phyloP scores from a whole-genome alignment of 306 rosid species.

The Cicer bijugum region DNA sequence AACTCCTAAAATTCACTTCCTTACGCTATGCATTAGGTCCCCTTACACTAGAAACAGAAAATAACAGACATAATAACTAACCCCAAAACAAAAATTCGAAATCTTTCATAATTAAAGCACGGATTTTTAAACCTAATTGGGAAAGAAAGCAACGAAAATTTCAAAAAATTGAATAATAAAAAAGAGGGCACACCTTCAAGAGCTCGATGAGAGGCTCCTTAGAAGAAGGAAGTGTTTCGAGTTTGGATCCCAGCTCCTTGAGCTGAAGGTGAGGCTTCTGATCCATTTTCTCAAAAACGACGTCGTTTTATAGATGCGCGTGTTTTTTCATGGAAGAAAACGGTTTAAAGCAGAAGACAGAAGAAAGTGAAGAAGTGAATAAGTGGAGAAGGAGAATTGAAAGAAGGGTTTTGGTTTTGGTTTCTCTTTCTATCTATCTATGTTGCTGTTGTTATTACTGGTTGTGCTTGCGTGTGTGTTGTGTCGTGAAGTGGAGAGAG shows the following conservation, averaged over 20 bases:
- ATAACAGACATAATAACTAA: conserved; percentile 49
- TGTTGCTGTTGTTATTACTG: conserved; percentile 7
- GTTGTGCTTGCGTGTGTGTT: neutral
- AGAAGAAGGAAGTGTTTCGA: conserved; percentile 63
- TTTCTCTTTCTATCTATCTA: conserved; percentile 10
- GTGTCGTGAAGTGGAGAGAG: neutral
- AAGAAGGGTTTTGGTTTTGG: conserved; percentile 44
- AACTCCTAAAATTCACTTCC: neutral
- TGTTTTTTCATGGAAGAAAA: conserved; percentile 50
- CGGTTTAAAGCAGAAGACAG: neutral
- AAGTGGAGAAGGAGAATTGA: conserved; percentile 8
- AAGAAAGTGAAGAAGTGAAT: neutral
- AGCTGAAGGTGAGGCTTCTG: conserved; percentile 76
- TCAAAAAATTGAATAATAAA: conserved; percentile 20
- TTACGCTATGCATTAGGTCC: conserved; percentile 5
- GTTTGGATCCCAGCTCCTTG: conserved; percentile 92
- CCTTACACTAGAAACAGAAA: conserved; percentile 43
- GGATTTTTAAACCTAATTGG: neutral
- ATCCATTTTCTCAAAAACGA: conserved; percentile 61
- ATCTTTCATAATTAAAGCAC: neutral
- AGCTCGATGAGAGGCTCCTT: conserved; percentile 67
- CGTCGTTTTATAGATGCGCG: conserved; percentile 44
- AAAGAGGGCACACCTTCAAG: conserved; percentile 61
- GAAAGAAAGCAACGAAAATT: conserved; percentile 25
- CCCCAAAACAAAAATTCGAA: conserved; percentile 21